Evolutionary conservation across 495 filamentous ascomycete species (phyloP).

Genomic region (Annulohypoxylon bovei): DNA sequence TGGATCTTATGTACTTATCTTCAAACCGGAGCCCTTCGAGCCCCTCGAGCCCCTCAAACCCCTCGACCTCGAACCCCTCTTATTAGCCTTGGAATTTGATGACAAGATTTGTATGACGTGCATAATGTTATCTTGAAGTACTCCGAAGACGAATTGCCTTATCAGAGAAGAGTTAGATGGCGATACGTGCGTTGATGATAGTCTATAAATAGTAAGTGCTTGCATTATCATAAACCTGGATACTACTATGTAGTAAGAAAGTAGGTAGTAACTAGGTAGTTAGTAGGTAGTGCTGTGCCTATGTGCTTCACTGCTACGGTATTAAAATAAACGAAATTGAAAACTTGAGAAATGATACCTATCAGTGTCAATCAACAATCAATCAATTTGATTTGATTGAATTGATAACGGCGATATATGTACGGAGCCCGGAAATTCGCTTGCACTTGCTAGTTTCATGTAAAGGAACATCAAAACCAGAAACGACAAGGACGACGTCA

Average conservation of each 20-base stretch:
- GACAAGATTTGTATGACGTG: conserved; percentile 33
- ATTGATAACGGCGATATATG: neutral
- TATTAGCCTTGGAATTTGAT: conserved; percentile 1
- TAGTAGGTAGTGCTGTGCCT: neutral
- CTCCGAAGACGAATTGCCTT: conserved; percentile 9
- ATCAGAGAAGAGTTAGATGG: conserved; percentile 1
- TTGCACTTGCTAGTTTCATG: neutral
- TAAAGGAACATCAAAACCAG: neutral
- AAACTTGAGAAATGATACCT: conserved; percentile 29
- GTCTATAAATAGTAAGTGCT: conserved; percentile 29
- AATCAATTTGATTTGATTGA: neutral
- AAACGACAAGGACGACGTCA: neutral
- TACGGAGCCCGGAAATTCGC: neutral
- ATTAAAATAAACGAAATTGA: conserved; percentile 29
- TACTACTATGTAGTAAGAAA: neutral
- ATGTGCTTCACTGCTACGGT: neutral
- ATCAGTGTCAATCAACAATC: conserved; percentile 20
- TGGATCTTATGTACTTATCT: conserved; percentile 1
- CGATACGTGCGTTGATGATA: neutral
- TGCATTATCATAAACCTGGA: neutral
- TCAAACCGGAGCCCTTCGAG: neutral
- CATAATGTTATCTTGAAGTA: conserved; percentile 22
- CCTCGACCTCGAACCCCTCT: neutral
- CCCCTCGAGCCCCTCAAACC: neutral
- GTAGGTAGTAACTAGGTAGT: neutral